phyloP scores from a whole-genome alignment of 2,329 filamentous ascomycete species.

The Ophiostoma tasmaniense region DNA sequence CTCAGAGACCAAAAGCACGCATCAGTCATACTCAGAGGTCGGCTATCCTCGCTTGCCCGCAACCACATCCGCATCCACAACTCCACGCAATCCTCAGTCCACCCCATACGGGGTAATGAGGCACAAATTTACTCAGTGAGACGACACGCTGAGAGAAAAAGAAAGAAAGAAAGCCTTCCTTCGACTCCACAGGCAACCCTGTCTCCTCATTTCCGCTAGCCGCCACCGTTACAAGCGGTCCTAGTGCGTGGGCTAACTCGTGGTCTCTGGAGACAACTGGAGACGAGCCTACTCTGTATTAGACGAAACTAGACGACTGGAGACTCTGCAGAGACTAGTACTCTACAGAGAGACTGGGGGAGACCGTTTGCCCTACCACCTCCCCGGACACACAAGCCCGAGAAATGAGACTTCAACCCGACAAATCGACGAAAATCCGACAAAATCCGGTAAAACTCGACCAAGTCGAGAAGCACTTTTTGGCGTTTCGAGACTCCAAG shows the following conservation, averaged over 20 bases:
- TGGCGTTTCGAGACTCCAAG: too few species aligned
- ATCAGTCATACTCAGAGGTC: background rate
- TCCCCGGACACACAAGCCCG: background rate
- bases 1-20: background rate
- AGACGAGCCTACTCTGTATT: too few species aligned
- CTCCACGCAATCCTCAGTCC: background rate
- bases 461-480: too few species aligned
- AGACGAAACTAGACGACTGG: background rate
- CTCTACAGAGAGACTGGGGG: background rate
- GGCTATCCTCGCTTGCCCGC: background rate
- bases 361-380: background rate
- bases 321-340: background rate
- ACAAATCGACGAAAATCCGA: background rate
- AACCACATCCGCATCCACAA: too few species aligned
- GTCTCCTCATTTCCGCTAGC: constrained; percentile 16
- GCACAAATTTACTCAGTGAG: background rate
- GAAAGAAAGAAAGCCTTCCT: constrained; percentile 4
- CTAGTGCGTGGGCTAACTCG: constrained; percentile 11
- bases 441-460: background rate
- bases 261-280: background rate
- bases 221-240: constrained; percentile 15
- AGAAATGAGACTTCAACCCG: background rate
- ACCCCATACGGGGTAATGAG: background rate
- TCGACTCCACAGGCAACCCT: constrained; percentile 10
- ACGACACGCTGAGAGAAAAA: background rate